These are phyloP conservation scores for Xylaria sp. DNA, from an alignment of 2,329 filamentous ascomycete species.

Conservation along the genomic window DNA sequence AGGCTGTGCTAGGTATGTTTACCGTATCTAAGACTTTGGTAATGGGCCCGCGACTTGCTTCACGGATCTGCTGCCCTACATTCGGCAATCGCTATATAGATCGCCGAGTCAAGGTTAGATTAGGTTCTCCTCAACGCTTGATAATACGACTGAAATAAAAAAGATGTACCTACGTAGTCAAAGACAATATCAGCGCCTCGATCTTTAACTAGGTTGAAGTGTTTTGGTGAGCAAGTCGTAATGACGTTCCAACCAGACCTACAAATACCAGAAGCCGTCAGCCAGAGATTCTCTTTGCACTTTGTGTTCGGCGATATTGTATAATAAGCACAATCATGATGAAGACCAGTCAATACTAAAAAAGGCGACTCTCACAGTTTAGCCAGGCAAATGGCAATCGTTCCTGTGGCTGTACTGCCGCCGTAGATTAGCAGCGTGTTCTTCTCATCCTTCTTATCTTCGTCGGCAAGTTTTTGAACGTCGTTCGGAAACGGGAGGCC, in stretches of 20 bases:
- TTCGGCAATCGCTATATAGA: conserved; percentile 3
- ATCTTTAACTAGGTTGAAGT: conserved; percentile 19
- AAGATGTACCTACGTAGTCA: conserved; percentile 24
- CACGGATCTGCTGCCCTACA: conserved; percentile 19
- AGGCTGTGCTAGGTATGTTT: conserved; percentile 13
- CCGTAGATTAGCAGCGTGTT: conserved; percentile 21
- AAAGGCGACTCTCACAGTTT: conserved; percentile 12
- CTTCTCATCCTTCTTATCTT: background rate
- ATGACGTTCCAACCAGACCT: conserved; percentile 25
- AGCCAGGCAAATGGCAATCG: conserved; percentile 19
- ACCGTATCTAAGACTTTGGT: conserved; percentile 25
- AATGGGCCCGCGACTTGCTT: conserved; percentile 18
- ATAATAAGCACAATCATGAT: background rate
- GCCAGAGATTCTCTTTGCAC: background rate
- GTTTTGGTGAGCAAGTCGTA: conserved; percentile 24
- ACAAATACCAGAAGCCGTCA: background rate
- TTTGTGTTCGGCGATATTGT: background rate
- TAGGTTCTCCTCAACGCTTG: no score
- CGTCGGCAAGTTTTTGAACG: no score
- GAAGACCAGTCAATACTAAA: background rate
- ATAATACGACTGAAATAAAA: no score
- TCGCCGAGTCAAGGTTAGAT: background rate
- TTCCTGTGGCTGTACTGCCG: conserved; percentile 22
- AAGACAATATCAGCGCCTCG: conserved; percentile 23
- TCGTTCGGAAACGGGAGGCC: conserved; percentile 17